Conservation (phyloP, 768 basidiomycete species). For the Tulasnella sp. region DNA sequence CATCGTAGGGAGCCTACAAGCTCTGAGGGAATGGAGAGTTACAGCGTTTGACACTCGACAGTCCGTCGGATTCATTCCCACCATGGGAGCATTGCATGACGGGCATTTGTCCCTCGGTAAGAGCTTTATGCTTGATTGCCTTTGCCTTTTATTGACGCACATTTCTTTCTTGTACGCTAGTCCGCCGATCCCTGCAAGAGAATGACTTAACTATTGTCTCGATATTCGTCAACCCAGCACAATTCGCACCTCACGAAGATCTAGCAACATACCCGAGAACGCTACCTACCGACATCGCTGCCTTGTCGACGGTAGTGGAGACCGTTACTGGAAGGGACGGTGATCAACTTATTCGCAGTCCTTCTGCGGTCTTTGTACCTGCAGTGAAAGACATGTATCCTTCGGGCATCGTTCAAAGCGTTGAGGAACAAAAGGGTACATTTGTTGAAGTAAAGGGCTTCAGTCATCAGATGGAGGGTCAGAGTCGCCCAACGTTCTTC, state of each 20-base stretch:
- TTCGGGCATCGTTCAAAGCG: conserved; percentile 72
- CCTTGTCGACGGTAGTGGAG: conserved; percentile 36
- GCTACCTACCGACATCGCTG: conserved; percentile 57
- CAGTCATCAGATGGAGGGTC: conserved; percentile 87
- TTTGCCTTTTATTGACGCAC: not conserved
- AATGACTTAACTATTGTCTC: conserved; percentile 86
- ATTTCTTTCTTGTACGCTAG: conserved; percentile 35
- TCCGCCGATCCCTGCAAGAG: conserved; percentile 57
- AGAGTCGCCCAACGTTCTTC: conserved; percentile 81
- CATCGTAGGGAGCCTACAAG: conserved; percentile 42
- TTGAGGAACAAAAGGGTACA: conserved; percentile 65
- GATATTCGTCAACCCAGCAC: conserved; percentile 96
- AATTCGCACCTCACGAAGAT: conserved; percentile 95
- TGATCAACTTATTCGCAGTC: conserved; percentile 27
- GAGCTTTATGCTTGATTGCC: conserved; percentile 17
- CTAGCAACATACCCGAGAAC: conserved; percentile 85
- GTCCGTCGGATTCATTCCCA: conserved; percentile 88
- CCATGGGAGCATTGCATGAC: conserved; percentile 94
- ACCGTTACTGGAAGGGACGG: conserved; percentile 11
- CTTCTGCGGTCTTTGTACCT: conserved; percentile 72
- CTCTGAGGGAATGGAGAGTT: conserved; percentile 64
- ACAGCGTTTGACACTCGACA: conserved; percentile 44
- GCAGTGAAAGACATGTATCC: conserved; percentile 82
- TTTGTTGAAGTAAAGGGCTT: conserved; percentile 90
- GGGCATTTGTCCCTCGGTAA: conserved; percentile 86